phyloP scores from a whole-genome alignment of 257 asterid species.

The Orobanche coerulescens region DNA sequence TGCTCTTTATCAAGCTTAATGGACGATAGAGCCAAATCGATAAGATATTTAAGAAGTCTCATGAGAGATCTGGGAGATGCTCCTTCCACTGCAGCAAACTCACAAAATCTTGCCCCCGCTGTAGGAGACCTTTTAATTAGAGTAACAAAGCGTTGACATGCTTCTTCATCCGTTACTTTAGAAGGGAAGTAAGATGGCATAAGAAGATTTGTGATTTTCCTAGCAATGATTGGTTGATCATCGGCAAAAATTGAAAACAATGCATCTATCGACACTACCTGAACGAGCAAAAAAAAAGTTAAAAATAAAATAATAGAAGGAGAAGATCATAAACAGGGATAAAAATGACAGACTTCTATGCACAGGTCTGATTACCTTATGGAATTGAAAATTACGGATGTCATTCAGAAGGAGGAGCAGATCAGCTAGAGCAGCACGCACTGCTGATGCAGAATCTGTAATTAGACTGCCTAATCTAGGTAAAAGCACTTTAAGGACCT shows the following conservation, averaged over 20 bases:
- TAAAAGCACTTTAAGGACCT: constrained; percentile 87
- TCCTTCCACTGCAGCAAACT: constrained; percentile 73
- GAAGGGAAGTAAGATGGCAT: constrained; percentile 87
- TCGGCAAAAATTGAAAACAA: constrained; percentile 65
- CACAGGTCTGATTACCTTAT: constrained; percentile 50
- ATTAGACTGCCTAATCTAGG: constrained; percentile 80
- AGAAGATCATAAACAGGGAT: constrained; percentile 8
- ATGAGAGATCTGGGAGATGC: constrained; percentile 53
- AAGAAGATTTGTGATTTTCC: constrained; percentile 84
- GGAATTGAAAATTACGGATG: constrained; percentile 67
- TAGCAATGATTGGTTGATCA: constrained; percentile 69
- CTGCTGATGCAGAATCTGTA: constrained; percentile 48
- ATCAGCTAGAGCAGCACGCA: constrained; percentile 72
- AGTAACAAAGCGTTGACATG: constrained; percentile 73
- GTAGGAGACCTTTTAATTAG: constrained; percentile 72
- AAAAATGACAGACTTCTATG: constrained; percentile 5
- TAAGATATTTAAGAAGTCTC: constrained; percentile 54
- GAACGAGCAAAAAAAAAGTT: constrained; percentile 23
- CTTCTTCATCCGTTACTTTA: constrained; percentile 66
- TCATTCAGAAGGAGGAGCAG: constrained; percentile 73
- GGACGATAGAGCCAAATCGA: constrained; percentile 44
- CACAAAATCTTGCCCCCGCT: constrained; percentile 94
- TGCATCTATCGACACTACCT: constrained; percentile 65
- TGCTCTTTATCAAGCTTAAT: constrained; percentile 41
- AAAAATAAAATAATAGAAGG: background rate